phyloP scores from a whole-genome alignment of 768 basidiomycete species.

The Lactarius evosmus region DNA sequence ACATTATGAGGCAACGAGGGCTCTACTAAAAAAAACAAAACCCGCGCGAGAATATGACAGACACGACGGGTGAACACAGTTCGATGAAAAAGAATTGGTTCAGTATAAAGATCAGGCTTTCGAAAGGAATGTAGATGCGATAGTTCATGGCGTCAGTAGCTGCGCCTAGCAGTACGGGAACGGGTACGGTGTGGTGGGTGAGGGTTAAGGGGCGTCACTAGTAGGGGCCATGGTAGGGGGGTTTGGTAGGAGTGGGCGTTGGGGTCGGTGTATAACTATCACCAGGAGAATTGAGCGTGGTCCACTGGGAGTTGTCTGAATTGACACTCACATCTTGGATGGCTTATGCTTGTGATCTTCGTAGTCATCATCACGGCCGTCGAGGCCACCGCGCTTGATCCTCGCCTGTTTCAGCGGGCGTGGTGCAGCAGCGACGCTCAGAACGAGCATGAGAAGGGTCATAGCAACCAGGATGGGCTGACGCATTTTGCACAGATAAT shows the following conservation, averaged over 20 bases:
- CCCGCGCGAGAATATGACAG: not conserved
- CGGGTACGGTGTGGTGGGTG: not conserved
- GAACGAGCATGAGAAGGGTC: conserved; percentile 12
- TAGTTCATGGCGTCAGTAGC: not conserved
- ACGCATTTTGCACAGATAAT: conserved; percentile 4
- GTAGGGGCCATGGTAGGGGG: too few species aligned
- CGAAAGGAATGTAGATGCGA: not conserved
- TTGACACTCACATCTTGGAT: conserved; percentile 1
- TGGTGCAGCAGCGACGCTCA: conserved; percentile 11
- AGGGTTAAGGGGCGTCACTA: not conserved
- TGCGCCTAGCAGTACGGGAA: not conserved
- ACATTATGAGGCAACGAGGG: not conserved
- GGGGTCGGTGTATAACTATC: not conserved
- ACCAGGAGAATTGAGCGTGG: not conserved
- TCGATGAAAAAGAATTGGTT: not conserved
- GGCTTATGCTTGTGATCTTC: not conserved
- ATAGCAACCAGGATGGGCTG: conserved; percentile 9
- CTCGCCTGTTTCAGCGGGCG: conserved; percentile 34
- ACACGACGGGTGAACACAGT: not conserved
- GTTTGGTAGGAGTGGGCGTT: too few species aligned
- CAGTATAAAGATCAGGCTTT: not conserved
- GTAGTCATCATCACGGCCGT: not conserved
- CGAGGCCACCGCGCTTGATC: conserved; percentile 30
- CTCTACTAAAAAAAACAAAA: not conserved
- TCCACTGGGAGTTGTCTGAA: not conserved